phyloP scores from a whole-genome alignment of 306 rosid species.

The Sphenostylis stenocarpa region DNA sequence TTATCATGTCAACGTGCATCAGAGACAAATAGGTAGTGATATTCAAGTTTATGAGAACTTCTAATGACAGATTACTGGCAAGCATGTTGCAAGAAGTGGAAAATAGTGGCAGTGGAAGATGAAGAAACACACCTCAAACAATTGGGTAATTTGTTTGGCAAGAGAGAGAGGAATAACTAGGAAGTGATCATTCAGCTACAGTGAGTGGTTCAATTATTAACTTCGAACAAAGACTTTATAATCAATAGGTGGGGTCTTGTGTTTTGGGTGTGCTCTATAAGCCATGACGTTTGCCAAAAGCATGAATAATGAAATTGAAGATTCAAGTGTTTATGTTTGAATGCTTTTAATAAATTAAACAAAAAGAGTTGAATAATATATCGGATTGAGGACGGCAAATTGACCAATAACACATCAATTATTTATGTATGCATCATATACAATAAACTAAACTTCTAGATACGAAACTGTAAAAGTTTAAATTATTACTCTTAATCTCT shows the following conservation, averaged over 20 bases:
- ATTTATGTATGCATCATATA: too few species aligned
- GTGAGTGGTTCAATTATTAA: background rate
- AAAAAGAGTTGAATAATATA: background rate
- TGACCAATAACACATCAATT: background rate
- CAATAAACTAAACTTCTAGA: too few species aligned
- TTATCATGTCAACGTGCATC: too few species aligned
- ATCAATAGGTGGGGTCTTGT: background rate
- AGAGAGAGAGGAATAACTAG: background rate
- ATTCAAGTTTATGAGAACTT: background rate
- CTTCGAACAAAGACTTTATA: constrained; percentile 3
- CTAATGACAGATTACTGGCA: background rate
- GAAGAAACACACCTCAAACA: constrained; percentile 20
- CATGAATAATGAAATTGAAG: background rate
- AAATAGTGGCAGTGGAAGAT: background rate
- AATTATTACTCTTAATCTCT: too few species aligned
- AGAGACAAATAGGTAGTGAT: background rate
- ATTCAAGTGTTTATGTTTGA: background rate
- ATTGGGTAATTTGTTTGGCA: background rate
- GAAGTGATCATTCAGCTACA: background rate
- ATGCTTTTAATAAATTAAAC: background rate
- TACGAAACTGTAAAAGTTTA: too few species aligned
- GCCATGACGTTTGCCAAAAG: constrained; percentile 27
- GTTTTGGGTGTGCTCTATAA: background rate
- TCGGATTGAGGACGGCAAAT: background rate
- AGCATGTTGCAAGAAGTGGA: background rate